phyloP scores from a whole-genome alignment of 2,329 filamentous ascomycete genomes.

The Sodiomyces alkalinus region DNA sequence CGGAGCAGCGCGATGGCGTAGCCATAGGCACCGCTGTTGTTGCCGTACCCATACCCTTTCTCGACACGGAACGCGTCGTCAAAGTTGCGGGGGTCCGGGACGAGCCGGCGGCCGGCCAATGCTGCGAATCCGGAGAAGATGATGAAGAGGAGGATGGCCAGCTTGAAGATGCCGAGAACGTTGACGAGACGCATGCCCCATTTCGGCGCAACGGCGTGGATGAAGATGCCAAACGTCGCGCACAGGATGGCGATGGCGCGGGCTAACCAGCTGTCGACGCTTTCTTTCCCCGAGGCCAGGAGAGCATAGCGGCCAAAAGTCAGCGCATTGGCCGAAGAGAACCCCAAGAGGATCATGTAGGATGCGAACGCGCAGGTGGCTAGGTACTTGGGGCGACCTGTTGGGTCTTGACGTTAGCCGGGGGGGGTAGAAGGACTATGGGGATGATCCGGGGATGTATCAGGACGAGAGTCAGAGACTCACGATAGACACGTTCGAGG shows the following conservation, averaged over 20 bases:
- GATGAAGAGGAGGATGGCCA: slow-evolving; percentile 43
- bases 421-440: background rate
- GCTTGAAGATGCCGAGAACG: slow-evolving; percentile 43
- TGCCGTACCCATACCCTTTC: slow-evolving; percentile 26
- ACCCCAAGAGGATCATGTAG: slow-evolving; percentile 46
- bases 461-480: background rate
- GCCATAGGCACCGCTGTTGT: slow-evolving; percentile 31
- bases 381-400: slow-evolving; percentile 36
- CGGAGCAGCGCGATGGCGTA: slow-evolving; percentile 43
- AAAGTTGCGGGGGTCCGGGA: slow-evolving; percentile 40
- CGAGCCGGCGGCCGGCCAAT: slow-evolving; percentile 30
- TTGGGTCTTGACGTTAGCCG: background rate
- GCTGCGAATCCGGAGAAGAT: slow-evolving; percentile 45
- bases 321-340: slow-evolving; percentile 42
- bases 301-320: slow-evolving; percentile 44
- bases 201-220: slow-evolving; percentile 38
- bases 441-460: background rate
- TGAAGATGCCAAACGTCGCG: slow-evolving; percentile 34
- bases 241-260: slow-evolving; percentile 40
- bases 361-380: slow-evolving; percentile 43
- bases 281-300: slow-evolving; percentile 31
- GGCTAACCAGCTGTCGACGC: slow-evolving; percentile 36
- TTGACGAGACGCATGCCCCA: slow-evolving; percentile 46
- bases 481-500: slow-evolving; percentile 43
- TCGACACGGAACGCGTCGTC: slow-evolving; percentile 35